Evolutionary conservation across 805 yeast species (phyloP), one percentile per base, ranked within the genome.

Genomic region (Yarrowia sp.): DNA sequence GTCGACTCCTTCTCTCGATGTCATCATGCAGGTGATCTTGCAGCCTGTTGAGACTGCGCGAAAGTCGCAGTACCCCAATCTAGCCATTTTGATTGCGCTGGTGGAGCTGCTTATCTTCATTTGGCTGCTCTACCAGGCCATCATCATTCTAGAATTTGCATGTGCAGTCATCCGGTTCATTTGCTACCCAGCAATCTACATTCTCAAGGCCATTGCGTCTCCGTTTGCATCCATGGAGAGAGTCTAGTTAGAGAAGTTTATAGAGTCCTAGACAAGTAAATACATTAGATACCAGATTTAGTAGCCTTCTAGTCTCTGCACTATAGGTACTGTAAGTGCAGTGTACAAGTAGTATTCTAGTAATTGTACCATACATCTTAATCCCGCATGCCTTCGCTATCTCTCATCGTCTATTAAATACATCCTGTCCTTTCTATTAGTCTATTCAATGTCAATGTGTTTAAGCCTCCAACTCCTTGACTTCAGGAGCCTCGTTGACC

Each of bases 171-270:
- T 72, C 56, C 70, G 69, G 58, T 52, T 69, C 61, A 68, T 72
- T 55, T 72, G 74, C 66, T 69, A 72, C 14, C 74, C 74, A 8
- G 73, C 70, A 2, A 72, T 72, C 22, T 53, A 70, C 63, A 45
- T 72, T n/a, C 14, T 69, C 36, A 42, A 64, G 50, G 40, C 49
- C 58, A 15, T 65, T 15, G 56, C 52, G 22, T 38, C 49, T 19
- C 15, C 43, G 11, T 61, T 61, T 9, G n/a, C 69, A 22, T 22
- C 35, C 26, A 26, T 56, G 16, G 26, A 43, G 49, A 42, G 49
- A 42, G 9, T 56, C n/a, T 56, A 36, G 40, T 14, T 11, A 53
- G 59, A 35, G 55, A 14, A 26, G 15, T 11, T 26, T 15, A 42
- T 42, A 42, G 64, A 56, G 49, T 32, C 64, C 5, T 56, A 42